These are phyloP conservation scores for Amanita jacksonii DNA, from an alignment of 768 basidiomycete genomes.

Conservation along the genomic window DNA sequence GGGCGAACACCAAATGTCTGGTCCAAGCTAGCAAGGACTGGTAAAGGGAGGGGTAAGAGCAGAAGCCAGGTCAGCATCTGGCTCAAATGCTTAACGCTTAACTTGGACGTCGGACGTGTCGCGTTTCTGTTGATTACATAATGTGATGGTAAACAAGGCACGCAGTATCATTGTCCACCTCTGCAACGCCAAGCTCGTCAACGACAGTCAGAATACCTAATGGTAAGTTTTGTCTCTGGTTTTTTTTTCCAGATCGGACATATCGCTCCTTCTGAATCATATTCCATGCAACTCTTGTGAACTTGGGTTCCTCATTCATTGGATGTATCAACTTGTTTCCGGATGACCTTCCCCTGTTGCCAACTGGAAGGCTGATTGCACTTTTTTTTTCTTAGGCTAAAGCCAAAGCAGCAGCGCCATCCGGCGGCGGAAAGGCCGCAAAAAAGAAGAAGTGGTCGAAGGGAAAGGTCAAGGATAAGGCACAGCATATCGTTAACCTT, in stretches of 20 bases:
- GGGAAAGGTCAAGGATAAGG: constrained; percentile 99
- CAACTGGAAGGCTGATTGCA: constrained; percentile 14
- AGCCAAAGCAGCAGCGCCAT: constrained; percentile 72
- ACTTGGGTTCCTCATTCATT: constrained; percentile 15
- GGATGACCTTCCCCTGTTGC: constrained; percentile 25
- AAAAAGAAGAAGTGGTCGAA: constrained; percentile 99
- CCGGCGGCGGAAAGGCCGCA: constrained; percentile 75
- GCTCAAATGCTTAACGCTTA: constrained; percentile 11
- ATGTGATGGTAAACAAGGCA: constrained; percentile 30
- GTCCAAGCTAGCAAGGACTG: constrained; percentile 30
- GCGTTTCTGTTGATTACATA: constrained; percentile 20
- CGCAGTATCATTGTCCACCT: constrained; percentile 19
- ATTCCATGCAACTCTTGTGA: background rate
- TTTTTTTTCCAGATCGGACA: background rate
- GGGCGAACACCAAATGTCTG: constrained; percentile 54
- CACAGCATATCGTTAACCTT: constrained; percentile 89
- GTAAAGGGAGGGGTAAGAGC: constrained; percentile 30
- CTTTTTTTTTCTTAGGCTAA: constrained; percentile 35
- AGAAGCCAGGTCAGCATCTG: constrained; percentile 45
- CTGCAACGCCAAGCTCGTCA: constrained; percentile 22
- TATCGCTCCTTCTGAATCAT: background rate
- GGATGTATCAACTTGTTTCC: constrained; percentile 27
- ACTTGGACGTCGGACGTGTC: constrained; percentile 32
- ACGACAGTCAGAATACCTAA: constrained; percentile 32
- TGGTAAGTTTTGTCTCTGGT: constrained; percentile 27